Conservation (phyloP, 805 yeast genomes). For the Yamadazyma paraphyllophila region DNA sequence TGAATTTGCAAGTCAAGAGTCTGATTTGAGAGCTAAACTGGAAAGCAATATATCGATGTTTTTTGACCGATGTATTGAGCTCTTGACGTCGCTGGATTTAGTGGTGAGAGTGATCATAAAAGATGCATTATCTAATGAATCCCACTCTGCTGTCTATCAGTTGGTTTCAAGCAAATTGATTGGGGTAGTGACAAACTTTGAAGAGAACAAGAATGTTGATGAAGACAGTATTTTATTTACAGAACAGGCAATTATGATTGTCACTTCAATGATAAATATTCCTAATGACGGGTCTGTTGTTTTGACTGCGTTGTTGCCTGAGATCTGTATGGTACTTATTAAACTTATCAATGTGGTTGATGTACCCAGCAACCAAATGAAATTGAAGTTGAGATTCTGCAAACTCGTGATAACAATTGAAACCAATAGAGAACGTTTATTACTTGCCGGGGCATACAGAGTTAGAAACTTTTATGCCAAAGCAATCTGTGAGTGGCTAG, state of each 20-base stretch:
- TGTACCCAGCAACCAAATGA: conserved; percentile 26
- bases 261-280: conserved; percentile 39
- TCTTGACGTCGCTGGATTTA: conserved; percentile 48
- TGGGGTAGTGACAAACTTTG: conserved; percentile 32
- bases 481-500: conserved; percentile 52
- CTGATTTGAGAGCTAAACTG: conserved; percentile 28
- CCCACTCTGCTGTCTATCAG: conserved; percentile 57
- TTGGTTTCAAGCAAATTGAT: conserved; percentile 47
- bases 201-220: conserved; percentile 22
- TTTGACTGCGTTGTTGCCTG: conserved; percentile 30
- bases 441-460: conserved; percentile 44
- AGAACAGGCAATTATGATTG: conserved; percentile 49
- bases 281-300: conserved; percentile 36
- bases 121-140: conserved; percentile 65
- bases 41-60: conserved; percentile 43
- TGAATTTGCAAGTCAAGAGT: conserved; percentile 22
- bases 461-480: conserved; percentile 49
- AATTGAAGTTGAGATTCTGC: conserved; percentile 45
- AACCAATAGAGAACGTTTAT: conserved; percentile 27
- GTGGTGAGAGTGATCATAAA: conserved; percentile 67
- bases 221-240: conserved; percentile 37
- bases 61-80: conserved; percentile 47
- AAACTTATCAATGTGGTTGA: conserved; percentile 29
- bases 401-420: conserved; percentile 37
- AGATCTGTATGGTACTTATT: conserved; percentile 25